Conservation (phyloP, 2,329 filamentous ascomycete species). For the Trichoderma cornu-damae region DNA sequence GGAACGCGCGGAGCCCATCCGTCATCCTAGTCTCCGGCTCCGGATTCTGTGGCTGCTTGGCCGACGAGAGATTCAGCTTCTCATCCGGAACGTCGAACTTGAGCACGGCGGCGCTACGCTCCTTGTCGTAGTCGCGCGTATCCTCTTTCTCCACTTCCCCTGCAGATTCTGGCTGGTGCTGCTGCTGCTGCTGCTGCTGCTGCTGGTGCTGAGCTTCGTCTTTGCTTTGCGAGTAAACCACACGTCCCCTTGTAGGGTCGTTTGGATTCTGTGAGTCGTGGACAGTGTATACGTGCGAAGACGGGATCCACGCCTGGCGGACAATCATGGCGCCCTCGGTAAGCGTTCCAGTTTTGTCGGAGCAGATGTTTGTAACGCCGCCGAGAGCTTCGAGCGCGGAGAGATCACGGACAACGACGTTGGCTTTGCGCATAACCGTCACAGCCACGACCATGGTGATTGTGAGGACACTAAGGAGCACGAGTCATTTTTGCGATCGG, state of each 20-base stretch:
- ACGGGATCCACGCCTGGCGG: conserved; percentile 60
- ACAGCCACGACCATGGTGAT: conserved; percentile 65
- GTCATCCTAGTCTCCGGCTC: conserved; percentile 43
- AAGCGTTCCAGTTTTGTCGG: conserved; percentile 67
- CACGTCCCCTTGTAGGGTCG: conserved; percentile 55
- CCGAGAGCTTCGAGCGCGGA: conserved; percentile 64
- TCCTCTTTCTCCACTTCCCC: conserved; percentile 34
- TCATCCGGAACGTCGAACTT: conserved; percentile 60
- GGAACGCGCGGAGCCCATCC: conserved; percentile 46
- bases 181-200: neutral
- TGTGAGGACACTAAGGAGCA: conserved; percentile 49
- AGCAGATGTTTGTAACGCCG: conserved; percentile 67
- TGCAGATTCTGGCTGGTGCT: neutral
- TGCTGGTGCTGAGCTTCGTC: conserved; percentile 26
- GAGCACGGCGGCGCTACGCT: conserved; percentile 55
- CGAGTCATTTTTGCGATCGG: conserved; percentile 19
- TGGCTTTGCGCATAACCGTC: conserved; percentile 58
- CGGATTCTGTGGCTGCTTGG: conserved; percentile 27
- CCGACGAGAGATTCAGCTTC: conserved; percentile 40
- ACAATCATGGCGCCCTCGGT: conserved; percentile 67
- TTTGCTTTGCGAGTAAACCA: conserved; percentile 42
- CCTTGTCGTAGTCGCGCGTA: conserved; percentile 53
- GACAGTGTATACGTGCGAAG: conserved; percentile 53
- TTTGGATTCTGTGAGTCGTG: conserved; percentile 55
- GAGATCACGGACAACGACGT: conserved; percentile 61